Evolutionary conservation across 192 early-diverging fungal species (phyloP).

Genomic region (Coemansia sp.): DNA sequence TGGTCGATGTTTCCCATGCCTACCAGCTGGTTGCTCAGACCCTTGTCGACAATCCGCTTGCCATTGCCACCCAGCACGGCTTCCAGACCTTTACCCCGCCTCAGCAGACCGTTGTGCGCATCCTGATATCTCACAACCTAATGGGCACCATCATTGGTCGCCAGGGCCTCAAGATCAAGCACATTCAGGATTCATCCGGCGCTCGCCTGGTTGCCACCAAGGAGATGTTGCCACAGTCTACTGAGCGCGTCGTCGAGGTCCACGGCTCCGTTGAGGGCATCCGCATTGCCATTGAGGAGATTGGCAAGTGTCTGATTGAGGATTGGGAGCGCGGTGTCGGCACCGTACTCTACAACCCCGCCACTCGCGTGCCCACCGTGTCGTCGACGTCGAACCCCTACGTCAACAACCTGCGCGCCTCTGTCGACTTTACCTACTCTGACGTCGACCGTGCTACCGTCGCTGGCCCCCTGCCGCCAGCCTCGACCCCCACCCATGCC

Average conservation of each 20-base stretch:
- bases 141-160: conserved; percentile 96
- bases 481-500: conserved; percentile 20
- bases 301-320: conserved; percentile 83
- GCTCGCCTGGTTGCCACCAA: conserved; percentile 86
- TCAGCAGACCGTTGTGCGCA: conserved; percentile 68
- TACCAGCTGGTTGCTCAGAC: conserved; percentile 83
- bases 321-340: conserved; percentile 84
- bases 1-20: conserved; percentile 76
- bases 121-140: conserved; percentile 88
- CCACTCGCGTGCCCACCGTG: conserved; percentile 57
- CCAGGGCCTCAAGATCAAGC: conserved; percentile 91
- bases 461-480: conserved; percentile 12
- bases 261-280: conserved; percentile 85
- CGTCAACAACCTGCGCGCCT: conserved; percentile 54
- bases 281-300: conserved; percentile 79
- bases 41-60: conserved; percentile 74
- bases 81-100: conserved; percentile 58
- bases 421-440: conserved; percentile 46
- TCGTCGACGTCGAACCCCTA: conserved; percentile 56
- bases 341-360: conserved; percentile 84
- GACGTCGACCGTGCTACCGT: conserved; percentile 38
- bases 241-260: conserved; percentile 90
- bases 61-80: conserved; percentile 49
- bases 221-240: conserved; percentile 90
- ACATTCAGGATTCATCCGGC: conserved; percentile 90